phyloP scores from a whole-genome alignment of 148 eudicot species.

The Diospyros lotus region DNA sequence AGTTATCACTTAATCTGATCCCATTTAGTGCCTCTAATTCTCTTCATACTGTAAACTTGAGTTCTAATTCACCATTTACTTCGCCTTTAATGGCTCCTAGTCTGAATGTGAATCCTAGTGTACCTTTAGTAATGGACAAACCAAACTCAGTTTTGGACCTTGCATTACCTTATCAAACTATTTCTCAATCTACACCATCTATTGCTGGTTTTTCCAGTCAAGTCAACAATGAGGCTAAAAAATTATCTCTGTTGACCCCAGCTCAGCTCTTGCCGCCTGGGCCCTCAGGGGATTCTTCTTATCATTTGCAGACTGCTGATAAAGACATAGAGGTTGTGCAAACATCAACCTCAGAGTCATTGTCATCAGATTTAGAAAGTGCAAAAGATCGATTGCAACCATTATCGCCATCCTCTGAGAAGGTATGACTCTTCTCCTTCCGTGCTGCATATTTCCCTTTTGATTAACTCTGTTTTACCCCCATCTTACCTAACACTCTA shows the following conservation, averaged over 20 bases:
- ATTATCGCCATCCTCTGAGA: slow-evolving; percentile 35
- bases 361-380: slow-evolving; percentile 21
- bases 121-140: slow-evolving; percentile 27
- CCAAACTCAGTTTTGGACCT: background rate
- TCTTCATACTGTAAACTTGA: slow-evolving; percentile 23
- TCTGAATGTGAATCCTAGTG: slow-evolving; percentile 23
- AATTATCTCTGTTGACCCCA: slow-evolving; percentile 41
- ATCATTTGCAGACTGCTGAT: slow-evolving; percentile 30
- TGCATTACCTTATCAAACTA: background rate
- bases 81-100: slow-evolving; percentile 25
- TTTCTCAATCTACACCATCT: slow-evolving; percentile 23
- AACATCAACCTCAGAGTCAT: slow-evolving; percentile 21
- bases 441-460: background rate
- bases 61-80: slow-evolving; percentile 23
- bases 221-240: slow-evolving; percentile 13
- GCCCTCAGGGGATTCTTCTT: slow-evolving; percentile 14
- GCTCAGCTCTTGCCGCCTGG: slow-evolving; percentile 56
- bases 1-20: background rate
- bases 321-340: slow-evolving; percentile 49
- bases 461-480: background rate
- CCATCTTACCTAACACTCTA: background rate
- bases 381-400: slow-evolving; percentile 38
- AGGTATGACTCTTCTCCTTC: slow-evolving; percentile 21
- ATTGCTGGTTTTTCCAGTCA: slow-evolving; percentile 30
- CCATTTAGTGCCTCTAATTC: slow-evolving; percentile 22